Evolutionary conservation across 345 rosid species (phyloP).

Genomic region (Xanthoceras sorbifolium): DNA sequence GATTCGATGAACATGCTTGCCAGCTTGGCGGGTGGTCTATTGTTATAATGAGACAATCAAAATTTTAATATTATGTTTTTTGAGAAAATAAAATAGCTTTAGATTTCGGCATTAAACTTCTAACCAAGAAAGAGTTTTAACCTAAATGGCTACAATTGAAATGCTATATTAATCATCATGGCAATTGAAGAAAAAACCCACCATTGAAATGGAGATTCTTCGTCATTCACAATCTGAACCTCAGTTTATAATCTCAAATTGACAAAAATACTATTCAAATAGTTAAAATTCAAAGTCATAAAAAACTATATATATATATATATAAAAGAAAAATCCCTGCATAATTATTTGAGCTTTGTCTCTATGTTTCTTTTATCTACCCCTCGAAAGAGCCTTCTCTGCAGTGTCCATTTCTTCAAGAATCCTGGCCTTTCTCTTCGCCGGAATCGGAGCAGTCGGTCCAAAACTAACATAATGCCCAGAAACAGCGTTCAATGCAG

Average conservation of each 20-base stretch:
- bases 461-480: conserved; percentile 97
- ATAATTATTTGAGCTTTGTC: neutral
- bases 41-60: no score
- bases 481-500: conserved; percentile 87
- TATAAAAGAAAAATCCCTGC: neutral
- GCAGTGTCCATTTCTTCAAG: conserved; percentile 93
- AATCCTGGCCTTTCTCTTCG: conserved; percentile 81
- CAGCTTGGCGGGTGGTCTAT: no score
- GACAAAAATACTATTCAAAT: neutral
- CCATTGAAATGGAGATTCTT: conserved; percentile 3
- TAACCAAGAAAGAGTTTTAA: neutral
- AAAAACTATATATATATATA: neutral
- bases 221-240: conserved; percentile 25
- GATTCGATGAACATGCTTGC: no score
- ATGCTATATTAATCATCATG: no score
- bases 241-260: conserved; percentile 18
- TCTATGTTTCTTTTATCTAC: conserved; percentile 39
- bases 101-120: neutral
- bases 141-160: neutral
- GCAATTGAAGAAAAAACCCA: neutral
- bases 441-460: conserved; percentile 83
- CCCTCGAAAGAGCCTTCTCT: conserved; percentile 78
- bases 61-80: no score
- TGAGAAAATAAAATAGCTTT: neutral
- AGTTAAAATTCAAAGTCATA: neutral